Evolutionary conservation across 176 grass and related monocot species (phyloP).

Genomic region (Musa itinerans): DNA sequence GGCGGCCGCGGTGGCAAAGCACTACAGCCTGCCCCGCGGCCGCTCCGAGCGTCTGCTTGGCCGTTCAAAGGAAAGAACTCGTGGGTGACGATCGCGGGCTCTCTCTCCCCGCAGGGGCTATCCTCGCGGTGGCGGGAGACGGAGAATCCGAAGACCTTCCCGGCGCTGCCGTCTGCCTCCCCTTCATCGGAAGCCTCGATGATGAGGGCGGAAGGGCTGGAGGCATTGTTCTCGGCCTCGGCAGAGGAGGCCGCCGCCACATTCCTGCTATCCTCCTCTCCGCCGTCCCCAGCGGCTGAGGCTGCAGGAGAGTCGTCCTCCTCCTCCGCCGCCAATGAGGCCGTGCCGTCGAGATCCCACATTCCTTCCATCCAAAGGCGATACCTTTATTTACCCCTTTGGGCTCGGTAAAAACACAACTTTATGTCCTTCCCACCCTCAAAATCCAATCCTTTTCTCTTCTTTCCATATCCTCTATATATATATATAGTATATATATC

Average conservation of each 20-base stretch:
- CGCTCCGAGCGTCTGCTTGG: neutral
- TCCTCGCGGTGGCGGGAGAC: neutral
- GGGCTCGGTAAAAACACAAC: neutral
- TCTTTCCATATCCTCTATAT: neutral
- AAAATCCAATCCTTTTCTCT: constrained; percentile 4
- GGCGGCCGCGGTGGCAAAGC: neutral
- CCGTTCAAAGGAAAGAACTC: constrained; percentile 48
- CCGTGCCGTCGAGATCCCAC: constrained; percentile 5
- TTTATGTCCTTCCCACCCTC: neutral
- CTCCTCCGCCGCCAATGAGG: neutral
- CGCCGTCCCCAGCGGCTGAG: neutral
- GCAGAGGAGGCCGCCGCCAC: neutral
- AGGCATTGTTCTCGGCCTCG: neutral
- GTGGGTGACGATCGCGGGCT: constrained; percentile 28
- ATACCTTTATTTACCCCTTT: neutral
- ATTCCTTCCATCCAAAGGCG: constrained; percentile 3
- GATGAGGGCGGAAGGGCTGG: neutral
- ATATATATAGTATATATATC: neutral
- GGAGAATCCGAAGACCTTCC: constrained; percentile 10
- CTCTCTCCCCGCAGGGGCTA: neutral
- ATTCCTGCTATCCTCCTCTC: neutral
- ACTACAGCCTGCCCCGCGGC: neutral
- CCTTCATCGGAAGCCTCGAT: neutral
- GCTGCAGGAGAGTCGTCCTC: neutral
- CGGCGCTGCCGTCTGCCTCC: neutral